Base-by-base conservation (phyloP, 2,329 filamentous ascomycete genomes). In the Cladosporium austrohemisphaericum region DNA sequence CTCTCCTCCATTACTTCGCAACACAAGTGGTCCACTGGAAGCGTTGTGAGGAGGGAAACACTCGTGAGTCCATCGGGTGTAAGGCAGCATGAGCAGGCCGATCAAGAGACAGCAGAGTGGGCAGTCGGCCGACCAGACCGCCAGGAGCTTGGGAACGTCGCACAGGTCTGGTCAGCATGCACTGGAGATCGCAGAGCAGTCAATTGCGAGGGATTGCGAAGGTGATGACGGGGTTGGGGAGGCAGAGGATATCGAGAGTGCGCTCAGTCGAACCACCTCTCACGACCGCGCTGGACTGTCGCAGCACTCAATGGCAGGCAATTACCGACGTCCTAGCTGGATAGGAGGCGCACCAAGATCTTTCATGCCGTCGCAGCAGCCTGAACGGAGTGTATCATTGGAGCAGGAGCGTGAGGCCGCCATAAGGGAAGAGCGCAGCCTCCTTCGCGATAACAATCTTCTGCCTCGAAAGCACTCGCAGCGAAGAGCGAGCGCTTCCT, bases 251-350 rank as follows among this genome's bases (percentile, higher is more conserved):
- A 50, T 57, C 16, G 51, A 50, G n/a, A 36, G 40, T 25, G 18
- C 44, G 3, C 48, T 57, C n/a, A 51, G 52, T 14, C 51, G 55
- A 11, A 54, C 52, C 6, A 41, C 53, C 29, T 56, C 56, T 9
- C 45, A 49, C 1, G 45, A 51, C 38, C 23, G 38, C 14, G 20
- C 45, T 58, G 49, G 52, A 52, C 22, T 43, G 10, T 41, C 47
- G 29, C 49, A 58, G 31, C 68, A 72, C 52, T 78, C 80, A 13
- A 75, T 85, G 70, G 74, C 76, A 14, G 77, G 79, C 28, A 80
- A 80, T 25, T 95, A 93, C 70, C 81, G 86, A 49, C 80, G 89
- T 37, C 88, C 89, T 1, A 86, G 83, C 57, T 86, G 84, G 62
- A 83, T 93, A 35, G 83, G 85, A 23, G 86, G 85, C 10, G 84